Evolutionary conservation across 1,284 basidiomycete species (phyloP).

Genomic region (Rhodotorula sp.): DNA sequence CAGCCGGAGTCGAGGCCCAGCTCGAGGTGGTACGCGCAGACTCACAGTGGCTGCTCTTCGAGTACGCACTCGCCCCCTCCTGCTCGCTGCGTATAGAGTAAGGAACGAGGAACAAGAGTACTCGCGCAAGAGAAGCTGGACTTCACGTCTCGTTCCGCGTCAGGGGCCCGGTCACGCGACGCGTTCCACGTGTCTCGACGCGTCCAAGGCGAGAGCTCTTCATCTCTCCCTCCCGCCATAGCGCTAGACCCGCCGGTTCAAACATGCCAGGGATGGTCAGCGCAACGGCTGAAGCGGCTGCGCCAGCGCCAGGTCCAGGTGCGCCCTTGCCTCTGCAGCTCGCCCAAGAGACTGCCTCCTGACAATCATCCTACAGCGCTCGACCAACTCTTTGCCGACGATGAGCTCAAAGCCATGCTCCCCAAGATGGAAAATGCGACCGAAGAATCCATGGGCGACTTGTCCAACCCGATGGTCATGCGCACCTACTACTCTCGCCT

Average conservation of each 20-base stretch:
- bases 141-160: too few relatives aligned
- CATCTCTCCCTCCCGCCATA: not conserved
- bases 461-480: conserved; percentile 67
- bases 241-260: not conserved
- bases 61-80: too few relatives aligned
- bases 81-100: too few relatives aligned
- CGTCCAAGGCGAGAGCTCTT: not conserved
- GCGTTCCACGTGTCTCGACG: not conserved
- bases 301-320: conserved; percentile 13
- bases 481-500: conserved; percentile 84
- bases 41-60: too few relatives aligned
- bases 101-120: too few relatives aligned
- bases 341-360: not conserved
- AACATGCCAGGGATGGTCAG: conserved; percentile 16
- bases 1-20: not conserved
- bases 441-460: conserved; percentile 44
- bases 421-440: conserved; percentile 21
- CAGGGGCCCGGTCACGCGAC: too few relatives aligned
- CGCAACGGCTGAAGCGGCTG: not conserved
- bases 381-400: conserved; percentile 35
- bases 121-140: too few relatives aligned
- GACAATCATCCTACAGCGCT: conserved; percentile 17
- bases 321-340: not conserved
- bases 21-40: not conserved
- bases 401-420: conserved; percentile 14